Base-by-base conservation (phyloP, 139 green algal species). In the Coelastrella sp. region DNA sequence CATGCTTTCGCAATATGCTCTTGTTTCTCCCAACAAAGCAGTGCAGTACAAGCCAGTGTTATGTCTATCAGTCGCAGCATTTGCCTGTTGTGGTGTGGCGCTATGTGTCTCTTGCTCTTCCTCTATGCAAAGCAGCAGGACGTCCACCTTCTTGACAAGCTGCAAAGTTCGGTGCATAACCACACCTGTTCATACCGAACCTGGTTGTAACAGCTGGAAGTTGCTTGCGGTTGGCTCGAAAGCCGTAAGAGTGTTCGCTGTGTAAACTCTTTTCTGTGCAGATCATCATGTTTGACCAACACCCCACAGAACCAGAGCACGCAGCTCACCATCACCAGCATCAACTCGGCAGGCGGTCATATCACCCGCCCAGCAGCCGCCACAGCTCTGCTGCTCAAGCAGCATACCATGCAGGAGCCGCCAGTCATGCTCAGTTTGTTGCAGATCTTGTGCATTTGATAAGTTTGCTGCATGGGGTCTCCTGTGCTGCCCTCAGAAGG, bases 401-500 rank as follows among this genome's bases (percentile, higher is more conserved):
- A 40, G 11, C n/a, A n/a, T n/a, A n/a, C n/a, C n/a, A n/a, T n/a
- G n/a, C n/a, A n/a, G n/a, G n/a, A n/a, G n/a, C n/a, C n/a, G n/a
- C n/a, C n/a, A 40, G 51, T 41, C 78, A 85, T 45, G 38, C 67
- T 34, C 73, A 81, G 30, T 81, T 81, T 38, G 73, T 81, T 48
- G 73, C 73, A 13, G 73, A 81, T 32, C 73, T 81, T 6, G 48
- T 85, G 48, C 86, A 90, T 57, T 59, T 90, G 11, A 35, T 84
- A 38, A 85, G 69, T 19, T 57, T 90, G 41, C 40, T 90, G 81
- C 86, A 90, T 76, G 86, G 40, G 5, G 41, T 78, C 1, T 50
- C 79, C 17, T 78, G 87, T 35, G 38, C 50, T 32, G 64, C 83
- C 8, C 83, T 87, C 2, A 53, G 83, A 4, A 53, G 60, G 15